Evolutionary conservation across 2,329 filamentous ascomycete genomes (phyloP).

Genomic region (Trichoderma polysporum): DNA sequence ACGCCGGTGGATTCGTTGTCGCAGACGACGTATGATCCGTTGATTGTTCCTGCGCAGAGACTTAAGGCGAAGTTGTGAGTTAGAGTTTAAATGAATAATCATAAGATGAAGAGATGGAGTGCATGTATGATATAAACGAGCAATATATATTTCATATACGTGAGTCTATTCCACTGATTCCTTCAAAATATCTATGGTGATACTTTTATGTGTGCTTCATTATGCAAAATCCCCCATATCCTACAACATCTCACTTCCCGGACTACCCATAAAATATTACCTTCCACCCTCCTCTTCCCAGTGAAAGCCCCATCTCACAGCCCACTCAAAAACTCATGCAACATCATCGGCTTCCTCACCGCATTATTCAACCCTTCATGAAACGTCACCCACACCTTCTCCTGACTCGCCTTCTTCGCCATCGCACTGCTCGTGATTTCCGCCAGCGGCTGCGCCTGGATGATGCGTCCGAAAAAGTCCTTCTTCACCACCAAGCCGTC

Average conservation of each 20-base stretch:
- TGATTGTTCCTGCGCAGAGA: constrained; percentile 53
- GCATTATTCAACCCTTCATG: constrained; percentile 92
- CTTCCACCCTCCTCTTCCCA: neutral
- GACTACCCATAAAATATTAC: neutral
- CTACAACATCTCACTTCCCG: neutral
- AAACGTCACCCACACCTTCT: constrained; percentile 79
- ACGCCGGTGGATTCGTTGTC: constrained; percentile 52
- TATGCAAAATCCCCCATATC: neutral
- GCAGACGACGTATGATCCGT: constrained; percentile 52
- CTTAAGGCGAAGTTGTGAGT: constrained; percentile 52
- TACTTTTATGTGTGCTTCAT: neutral
- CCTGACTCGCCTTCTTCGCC: constrained; percentile 46
- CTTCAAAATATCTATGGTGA: neutral
- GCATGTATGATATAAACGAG: constrained; percentile 8
- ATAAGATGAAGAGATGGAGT: neutral
- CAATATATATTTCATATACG: neutral
- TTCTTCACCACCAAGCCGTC: constrained; percentile 52
- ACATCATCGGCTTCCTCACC: constrained; percentile 80
- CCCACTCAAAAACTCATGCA: constrained; percentile 73
- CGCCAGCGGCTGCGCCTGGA: constrained; percentile 46
- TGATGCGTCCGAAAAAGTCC: constrained; percentile 82
- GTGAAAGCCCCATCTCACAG: constrained; percentile 43
- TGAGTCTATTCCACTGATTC: neutral
- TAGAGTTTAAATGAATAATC: neutral
- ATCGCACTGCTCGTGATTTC: constrained; percentile 43